Evolutionary conservation across 2,329 filamentous ascomycete species (phyloP).

Genomic region (Cladosporium sp.): DNA sequence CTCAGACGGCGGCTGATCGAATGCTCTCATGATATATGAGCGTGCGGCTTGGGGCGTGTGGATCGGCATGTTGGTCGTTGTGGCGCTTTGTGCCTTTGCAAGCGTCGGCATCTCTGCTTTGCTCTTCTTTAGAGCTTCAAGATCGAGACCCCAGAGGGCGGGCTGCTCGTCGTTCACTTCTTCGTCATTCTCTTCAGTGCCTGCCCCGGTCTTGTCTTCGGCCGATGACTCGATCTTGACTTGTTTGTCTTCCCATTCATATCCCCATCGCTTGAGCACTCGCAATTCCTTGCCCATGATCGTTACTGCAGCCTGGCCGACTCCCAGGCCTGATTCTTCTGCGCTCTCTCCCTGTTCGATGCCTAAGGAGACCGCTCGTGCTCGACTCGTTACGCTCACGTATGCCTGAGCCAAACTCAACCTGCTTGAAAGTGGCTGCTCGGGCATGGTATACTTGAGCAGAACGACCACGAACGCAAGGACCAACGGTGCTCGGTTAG

Average conservation of each 20-base stretch:
- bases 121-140: constrained; percentile 51
- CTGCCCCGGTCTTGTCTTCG: background rate
- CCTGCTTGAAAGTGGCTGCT: constrained; percentile 78
- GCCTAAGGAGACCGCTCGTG: constrained; percentile 71
- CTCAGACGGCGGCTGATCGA: constrained; percentile 46
- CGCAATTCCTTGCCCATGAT: constrained; percentile 70
- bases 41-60: constrained; percentile 68
- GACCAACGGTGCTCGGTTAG: constrained; percentile 78
- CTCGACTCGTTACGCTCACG: constrained; percentile 76
- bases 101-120: constrained; percentile 29
- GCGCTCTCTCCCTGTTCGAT: constrained; percentile 62
- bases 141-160: constrained; percentile 57
- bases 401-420: constrained; percentile 80
- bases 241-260: constrained; percentile 43
- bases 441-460: constrained; percentile 76
- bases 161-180: constrained; percentile 26
- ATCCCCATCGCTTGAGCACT: constrained; percentile 74
- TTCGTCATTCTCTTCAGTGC: background rate
- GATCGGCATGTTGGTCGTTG: constrained; percentile 58
- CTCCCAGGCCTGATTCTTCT: constrained; percentile 67
- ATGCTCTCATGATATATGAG: constrained; percentile 55
- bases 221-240: background rate
- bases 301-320: constrained; percentile 68
- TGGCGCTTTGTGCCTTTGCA: constrained; percentile 22
- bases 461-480: constrained; percentile 74